phyloP scores from a whole-genome alignment of 2,329 filamentous ascomycete species.

The Helotiales sp. region DNA sequence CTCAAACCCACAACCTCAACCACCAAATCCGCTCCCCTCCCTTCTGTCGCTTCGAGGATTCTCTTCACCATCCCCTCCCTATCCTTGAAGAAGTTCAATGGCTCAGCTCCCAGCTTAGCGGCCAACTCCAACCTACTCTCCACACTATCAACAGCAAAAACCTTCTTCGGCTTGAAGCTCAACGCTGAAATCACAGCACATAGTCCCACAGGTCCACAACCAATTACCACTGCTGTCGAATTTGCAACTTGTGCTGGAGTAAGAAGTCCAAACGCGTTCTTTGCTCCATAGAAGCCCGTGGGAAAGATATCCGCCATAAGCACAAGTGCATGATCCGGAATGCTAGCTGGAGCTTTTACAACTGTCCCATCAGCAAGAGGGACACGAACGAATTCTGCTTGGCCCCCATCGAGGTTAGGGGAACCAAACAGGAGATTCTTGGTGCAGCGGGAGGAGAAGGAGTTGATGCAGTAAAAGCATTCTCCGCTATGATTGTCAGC shows the following conservation, averaged over 20 bases:
- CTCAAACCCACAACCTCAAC: conserved; percentile 74
- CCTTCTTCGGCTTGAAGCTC: conserved; percentile 47
- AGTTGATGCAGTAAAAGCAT: conserved; percentile 82
- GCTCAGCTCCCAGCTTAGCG: conserved; percentile 47
- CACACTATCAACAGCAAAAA: conserved; percentile 48
- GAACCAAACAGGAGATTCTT: conserved; percentile 70
- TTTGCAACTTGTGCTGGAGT: neutral
- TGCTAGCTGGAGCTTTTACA: conserved; percentile 66
- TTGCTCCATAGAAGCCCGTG: conserved; percentile 78
- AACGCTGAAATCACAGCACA: conserved; percentile 46
- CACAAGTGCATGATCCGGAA: conserved; percentile 68
- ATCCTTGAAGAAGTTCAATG: conserved; percentile 73
- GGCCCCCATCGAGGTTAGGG: conserved; percentile 67
- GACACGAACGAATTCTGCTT: conserved; percentile 79
- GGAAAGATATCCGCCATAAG: conserved; percentile 93
- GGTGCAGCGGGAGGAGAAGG: conserved; percentile 76
- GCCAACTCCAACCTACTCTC: conserved; percentile 43
- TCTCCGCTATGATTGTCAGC: neutral
- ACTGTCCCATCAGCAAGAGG: conserved; percentile 78
- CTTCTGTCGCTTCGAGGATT: conserved; percentile 69
- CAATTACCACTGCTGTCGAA: conserved; percentile 62
- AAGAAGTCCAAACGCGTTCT: conserved; percentile 61
- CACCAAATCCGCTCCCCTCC: conserved; percentile 81
- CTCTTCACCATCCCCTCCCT: conserved; percentile 59
- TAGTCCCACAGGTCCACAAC: conserved; percentile 44